phyloP scores from a whole-genome alignment of 192 early-diverging fungal genomes.

The Coemansia sp. region DNA sequence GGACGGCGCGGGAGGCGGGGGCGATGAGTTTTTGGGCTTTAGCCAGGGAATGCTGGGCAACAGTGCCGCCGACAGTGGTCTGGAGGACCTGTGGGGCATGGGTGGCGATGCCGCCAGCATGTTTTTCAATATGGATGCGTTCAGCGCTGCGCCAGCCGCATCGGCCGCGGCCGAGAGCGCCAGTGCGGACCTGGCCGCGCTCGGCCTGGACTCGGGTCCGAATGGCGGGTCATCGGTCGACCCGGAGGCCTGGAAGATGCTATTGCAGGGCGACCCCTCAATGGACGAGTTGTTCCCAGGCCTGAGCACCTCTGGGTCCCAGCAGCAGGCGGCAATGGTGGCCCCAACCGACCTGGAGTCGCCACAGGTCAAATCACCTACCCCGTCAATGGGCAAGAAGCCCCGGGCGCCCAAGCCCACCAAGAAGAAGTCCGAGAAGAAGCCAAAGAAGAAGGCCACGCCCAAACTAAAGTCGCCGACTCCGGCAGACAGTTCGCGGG shows the following conservation, averaged over 20 bases:
- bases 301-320: neutral
- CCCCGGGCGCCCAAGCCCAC: constrained; percentile 31
- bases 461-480: constrained; percentile 46
- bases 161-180: neutral
- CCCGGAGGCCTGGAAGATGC: constrained; percentile 29
- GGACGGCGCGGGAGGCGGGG: neutral
- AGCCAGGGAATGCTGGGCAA: constrained; percentile 6
- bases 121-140: constrained; percentile 49
- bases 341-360: constrained; percentile 37
- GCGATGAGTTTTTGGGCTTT: constrained; percentile 19
- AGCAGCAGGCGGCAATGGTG: constrained; percentile 8
- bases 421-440: constrained; percentile 30
- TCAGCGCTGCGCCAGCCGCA: constrained; percentile 26
- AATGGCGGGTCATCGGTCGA: constrained; percentile 24
- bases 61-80: constrained; percentile 1
- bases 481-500: constrained; percentile 9
- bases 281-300: constrained; percentile 34
- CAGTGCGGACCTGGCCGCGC: constrained; percentile 18
- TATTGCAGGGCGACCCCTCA: constrained; percentile 28
- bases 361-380: constrained; percentile 16
- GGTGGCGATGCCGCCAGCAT: constrained; percentile 30
- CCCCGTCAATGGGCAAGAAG: constrained; percentile 28
- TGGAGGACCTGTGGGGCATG: constrained; percentile 38
- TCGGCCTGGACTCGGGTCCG: constrained; percentile 36
- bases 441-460: constrained; percentile 26